phyloP scores from a whole-genome alignment of 2,329 filamentous ascomycete species.

The Pseudogymnoascus sp. region DNA sequence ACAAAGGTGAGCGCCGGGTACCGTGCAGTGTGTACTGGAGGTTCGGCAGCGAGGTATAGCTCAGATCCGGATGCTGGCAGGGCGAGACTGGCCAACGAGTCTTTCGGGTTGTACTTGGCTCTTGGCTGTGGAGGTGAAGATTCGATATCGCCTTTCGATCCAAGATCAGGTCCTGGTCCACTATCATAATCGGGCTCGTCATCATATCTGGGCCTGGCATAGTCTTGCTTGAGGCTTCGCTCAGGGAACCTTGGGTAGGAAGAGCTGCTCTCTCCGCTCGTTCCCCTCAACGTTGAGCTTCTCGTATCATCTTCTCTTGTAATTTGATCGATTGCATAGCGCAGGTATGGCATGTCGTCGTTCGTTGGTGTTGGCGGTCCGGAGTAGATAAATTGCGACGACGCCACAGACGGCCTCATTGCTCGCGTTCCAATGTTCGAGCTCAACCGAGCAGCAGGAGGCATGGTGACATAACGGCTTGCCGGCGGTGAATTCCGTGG shows the following conservation, averaged over 20 bases:
- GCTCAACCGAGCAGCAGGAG: slow-evolving; percentile 20
- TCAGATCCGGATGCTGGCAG: slow-evolving; percentile 25
- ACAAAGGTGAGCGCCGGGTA: slow-evolving; percentile 56
- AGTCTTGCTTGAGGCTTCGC: neutral
- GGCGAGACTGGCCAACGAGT: neutral
- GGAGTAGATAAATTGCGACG: slow-evolving; percentile 13
- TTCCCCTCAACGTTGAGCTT: slow-evolving; percentile 20
- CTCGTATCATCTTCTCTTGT: slow-evolving; percentile 63
- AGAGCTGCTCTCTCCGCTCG: neutral
- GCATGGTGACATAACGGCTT: slow-evolving; percentile 25
- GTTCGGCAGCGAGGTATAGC: slow-evolving; percentile 40
- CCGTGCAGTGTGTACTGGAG: slow-evolving; percentile 34
- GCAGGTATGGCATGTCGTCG: slow-evolving; percentile 81
- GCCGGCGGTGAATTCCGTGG: slow-evolving; percentile 18
- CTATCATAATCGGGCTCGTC: neutral
- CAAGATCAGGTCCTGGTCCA: neutral
- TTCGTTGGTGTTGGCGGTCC: slow-evolving; percentile 61
- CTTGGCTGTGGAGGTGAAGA: neutral
- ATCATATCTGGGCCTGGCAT: neutral
- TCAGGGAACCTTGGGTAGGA: neutral
- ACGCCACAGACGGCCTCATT: slow-evolving; percentile 17
- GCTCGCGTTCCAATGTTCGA: slow-evolving; percentile 17
- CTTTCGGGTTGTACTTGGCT: slow-evolving; percentile 6
- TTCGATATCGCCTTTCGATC: neutral
- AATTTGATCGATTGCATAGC: slow-evolving; percentile 81